Conservation (phyloP, 768 basidiomycete species). For the Leccinum rimulosum region DNA sequence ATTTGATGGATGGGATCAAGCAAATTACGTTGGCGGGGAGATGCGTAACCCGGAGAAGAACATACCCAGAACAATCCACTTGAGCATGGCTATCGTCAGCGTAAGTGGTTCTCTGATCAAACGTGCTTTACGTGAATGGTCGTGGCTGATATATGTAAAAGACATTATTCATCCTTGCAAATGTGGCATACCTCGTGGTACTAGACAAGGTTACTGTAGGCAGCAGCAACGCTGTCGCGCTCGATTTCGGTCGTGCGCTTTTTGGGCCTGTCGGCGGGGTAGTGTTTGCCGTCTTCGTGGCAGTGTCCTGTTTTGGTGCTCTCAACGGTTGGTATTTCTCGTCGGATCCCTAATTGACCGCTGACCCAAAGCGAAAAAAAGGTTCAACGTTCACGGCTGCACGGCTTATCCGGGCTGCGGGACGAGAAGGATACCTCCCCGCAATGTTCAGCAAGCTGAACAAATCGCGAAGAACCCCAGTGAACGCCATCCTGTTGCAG, state of each 20-base stretch:
- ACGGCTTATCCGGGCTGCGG: slow-evolving; percentile 87
- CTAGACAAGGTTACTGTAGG: slow-evolving; percentile 77
- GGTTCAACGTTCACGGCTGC: slow-evolving; percentile 73
- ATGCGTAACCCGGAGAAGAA: slow-evolving; percentile 80
- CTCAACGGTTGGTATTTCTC: slow-evolving; percentile 66
- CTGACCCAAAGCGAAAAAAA: slow-evolving; percentile 35
- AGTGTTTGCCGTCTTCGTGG: slow-evolving; percentile 87
- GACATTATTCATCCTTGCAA: slow-evolving; percentile 77
- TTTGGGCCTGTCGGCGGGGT: slow-evolving; percentile 87
- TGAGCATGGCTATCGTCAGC: slow-evolving; percentile 82
- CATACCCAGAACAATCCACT: slow-evolving; percentile 85
- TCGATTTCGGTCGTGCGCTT: slow-evolving; percentile 87
- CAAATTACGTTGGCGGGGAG: slow-evolving; percentile 88
- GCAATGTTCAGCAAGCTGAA: slow-evolving; percentile 79
- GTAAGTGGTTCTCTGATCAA: slow-evolving; percentile 38
- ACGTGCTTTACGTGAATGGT: background rate
- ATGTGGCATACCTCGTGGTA: slow-evolving; percentile 90
- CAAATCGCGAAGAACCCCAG: slow-evolving; percentile 71
- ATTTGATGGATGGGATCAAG: slow-evolving; percentile 95
- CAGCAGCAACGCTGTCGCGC: slow-evolving; percentile 81
- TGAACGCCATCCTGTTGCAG: slow-evolving; percentile 86
- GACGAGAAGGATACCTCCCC: slow-evolving; percentile 85
- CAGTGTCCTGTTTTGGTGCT: slow-evolving; percentile 93
- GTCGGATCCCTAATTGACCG: background rate
- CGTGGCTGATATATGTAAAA: slow-evolving; percentile 26